Base-by-base conservation (phyloP, 1,139 yeast species). In the Pichia sp. region DNA sequence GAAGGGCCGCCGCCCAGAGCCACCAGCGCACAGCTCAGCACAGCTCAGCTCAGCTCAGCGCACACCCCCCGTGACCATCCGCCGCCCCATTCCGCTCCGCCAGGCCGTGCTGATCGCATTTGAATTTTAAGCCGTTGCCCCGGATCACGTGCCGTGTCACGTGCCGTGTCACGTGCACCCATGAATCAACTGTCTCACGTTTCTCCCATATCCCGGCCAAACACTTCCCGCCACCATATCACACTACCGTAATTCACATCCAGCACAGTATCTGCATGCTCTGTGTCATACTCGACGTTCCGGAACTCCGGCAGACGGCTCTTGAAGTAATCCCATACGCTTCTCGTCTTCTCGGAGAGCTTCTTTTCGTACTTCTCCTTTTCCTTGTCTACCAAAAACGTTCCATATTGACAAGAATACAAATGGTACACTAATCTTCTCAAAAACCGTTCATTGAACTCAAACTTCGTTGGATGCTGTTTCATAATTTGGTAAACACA, bases 351-450 rank as follows among this genome's bases (percentile, higher is more conserved):
- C 2, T 64, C 57, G 8, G 55, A 59, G 0, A 75, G 63, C 13
- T 68, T 58, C 21, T 68, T 62, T 23, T 62, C 63, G 9, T 65
- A 55, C 32, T 78, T 62, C 48, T 87, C 95, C 37, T 66, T 61
- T 56, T 91, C 96, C 30, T 74, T 72, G 56, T 91, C 84, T 53
- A 76, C 78, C 38, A 93, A 61, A 55, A 91, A 91, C 1, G 95
- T 78, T 3, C 98, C 98, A 60, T 88, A 91, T 59, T 91, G 98
- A 57, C 97, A 88, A 1, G 96, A 85, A 57, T 89, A 87, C 36
- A 84, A 68, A 61, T 91, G 98, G 56, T 91, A 91, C 27, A 87
- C 71, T 40, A 91, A 65, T 38, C 97, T 65, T 52, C 95, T 74
- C 50, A 93, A 63, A 54, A 91, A 88, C 38, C 96, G 66, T 57